Conservation (phyloP, 257 asterid genomes). For the Thymus mandschuricus region DNA sequence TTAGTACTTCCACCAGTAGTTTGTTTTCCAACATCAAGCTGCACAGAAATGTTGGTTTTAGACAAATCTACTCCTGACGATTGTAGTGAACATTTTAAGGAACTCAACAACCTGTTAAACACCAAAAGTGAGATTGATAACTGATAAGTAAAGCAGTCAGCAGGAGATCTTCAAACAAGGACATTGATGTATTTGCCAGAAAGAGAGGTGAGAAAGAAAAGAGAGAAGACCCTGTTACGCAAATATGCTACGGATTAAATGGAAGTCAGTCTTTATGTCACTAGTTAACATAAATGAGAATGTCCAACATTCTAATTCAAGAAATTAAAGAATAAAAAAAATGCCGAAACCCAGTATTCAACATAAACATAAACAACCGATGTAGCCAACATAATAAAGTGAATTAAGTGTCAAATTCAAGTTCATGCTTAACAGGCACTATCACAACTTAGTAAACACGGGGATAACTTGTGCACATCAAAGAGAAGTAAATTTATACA, state of each 20-base stretch:
- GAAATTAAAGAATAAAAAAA: background rate
- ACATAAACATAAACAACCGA: background rate
- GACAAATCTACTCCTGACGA: constrained; percentile 72
- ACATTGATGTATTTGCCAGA: constrained; percentile 3
- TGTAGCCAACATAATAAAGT: background rate
- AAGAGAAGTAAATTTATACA: background rate
- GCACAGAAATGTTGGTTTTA: constrained; percentile 59
- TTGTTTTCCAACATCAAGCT: constrained; percentile 60
- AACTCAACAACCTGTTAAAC: constrained; percentile 33
- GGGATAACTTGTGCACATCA: background rate
- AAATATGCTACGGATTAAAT: background rate
- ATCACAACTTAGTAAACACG: background rate
- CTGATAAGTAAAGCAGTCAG: constrained; percentile 3
- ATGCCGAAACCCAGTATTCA: background rate
- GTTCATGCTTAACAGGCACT: background rate
- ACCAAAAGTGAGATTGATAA: background rate
- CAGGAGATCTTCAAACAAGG: background rate
- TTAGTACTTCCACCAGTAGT: constrained; percentile 34
- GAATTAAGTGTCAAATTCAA: background rate
- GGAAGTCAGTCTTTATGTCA: constrained; percentile 6
- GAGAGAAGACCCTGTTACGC: background rate
- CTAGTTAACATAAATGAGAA: background rate
- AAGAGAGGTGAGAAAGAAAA: background rate
- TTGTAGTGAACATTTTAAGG: constrained; percentile 51
- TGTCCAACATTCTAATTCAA: background rate